These are phyloP conservation scores for Taxawa tesnikishii DNA, from an alignment of 2,329 filamentous ascomycete genomes.

Conservation along the genomic window DNA sequence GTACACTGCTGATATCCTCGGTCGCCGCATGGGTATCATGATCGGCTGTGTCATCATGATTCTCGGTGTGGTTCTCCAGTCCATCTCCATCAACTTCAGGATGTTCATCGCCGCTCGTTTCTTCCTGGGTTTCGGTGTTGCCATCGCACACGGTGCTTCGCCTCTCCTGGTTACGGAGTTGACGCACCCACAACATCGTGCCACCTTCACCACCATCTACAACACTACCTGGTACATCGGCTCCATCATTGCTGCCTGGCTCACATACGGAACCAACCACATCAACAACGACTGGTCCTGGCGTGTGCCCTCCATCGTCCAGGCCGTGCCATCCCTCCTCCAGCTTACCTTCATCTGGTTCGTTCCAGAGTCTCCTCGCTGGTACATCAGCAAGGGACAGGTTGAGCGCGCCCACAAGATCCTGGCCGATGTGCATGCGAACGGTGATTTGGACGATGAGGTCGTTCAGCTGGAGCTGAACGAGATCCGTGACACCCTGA, in stretches of 20 bases:
- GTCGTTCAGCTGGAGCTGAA: slow-evolving; percentile 36
- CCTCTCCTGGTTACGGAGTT: slow-evolving; percentile 27
- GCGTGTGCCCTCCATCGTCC: slow-evolving; percentile 41
- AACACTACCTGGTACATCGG: slow-evolving; percentile 34
- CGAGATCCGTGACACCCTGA: slow-evolving; percentile 38
- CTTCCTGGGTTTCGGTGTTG: slow-evolving; percentile 26
- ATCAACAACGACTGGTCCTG: slow-evolving; percentile 34
- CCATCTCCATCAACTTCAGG: background rate
- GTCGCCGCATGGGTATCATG: slow-evolving; percentile 34
- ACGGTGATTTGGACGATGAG: slow-evolving; percentile 30
- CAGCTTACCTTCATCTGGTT: slow-evolving; percentile 36
- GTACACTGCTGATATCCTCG: slow-evolving; percentile 35
- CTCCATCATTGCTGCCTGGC: slow-evolving; percentile 33
- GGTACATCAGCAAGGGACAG: slow-evolving; percentile 41
- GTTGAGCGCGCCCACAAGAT: slow-evolving; percentile 38
- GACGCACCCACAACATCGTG: slow-evolving; percentile 37
- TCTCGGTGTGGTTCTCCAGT: slow-evolving; percentile 12
- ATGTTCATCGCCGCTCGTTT: slow-evolving; percentile 34
- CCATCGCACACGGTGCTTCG: slow-evolving; percentile 23
- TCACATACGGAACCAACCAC: slow-evolving; percentile 31
- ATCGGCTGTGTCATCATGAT: slow-evolving; percentile 35
- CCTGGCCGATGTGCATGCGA: slow-evolving; percentile 40
- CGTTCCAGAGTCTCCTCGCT: slow-evolving; percentile 46
- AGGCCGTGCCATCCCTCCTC: slow-evolving; percentile 33
- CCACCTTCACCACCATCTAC: slow-evolving; percentile 35